These are phyloP conservation scores for Megacollybia platyphylla DNA, from an alignment of 1,284 basidiomycete genomes.

Conservation along the genomic window DNA sequence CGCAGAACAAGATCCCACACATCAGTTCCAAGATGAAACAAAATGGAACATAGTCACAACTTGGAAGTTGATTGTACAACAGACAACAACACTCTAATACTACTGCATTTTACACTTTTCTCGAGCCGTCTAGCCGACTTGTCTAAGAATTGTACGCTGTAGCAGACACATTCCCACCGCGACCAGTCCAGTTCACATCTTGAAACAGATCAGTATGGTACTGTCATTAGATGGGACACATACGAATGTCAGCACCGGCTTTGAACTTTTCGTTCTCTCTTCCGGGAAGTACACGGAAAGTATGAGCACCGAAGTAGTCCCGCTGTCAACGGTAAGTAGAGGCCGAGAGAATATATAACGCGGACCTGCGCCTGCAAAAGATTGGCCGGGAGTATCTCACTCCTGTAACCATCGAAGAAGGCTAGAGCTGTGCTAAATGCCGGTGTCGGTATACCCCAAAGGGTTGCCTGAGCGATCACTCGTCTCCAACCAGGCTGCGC, in stretches of 20 bases:
- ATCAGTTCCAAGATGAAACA: slow-evolving; percentile 16
- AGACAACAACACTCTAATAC: background rate
- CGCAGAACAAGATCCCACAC: slow-evolving; percentile 39
- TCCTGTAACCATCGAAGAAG: slow-evolving; percentile 98
- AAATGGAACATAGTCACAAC: background rate
- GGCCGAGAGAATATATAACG: slow-evolving; percentile 1
- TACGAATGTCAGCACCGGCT: slow-evolving; percentile 80
- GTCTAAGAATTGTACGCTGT: slow-evolving; percentile 82
- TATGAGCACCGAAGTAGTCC: slow-evolving; percentile 91
- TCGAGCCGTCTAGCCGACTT: background rate
- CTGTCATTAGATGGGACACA: slow-evolving; percentile 17
- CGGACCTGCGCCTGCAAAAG: slow-evolving; percentile 84
- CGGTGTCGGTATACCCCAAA: slow-evolving; percentile 96
- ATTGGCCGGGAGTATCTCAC: slow-evolving; percentile 88
- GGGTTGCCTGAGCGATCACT: slow-evolving; percentile 89
- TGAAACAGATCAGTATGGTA: background rate
- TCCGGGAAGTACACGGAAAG: slow-evolving; percentile 84
- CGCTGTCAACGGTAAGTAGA: slow-evolving; percentile 38
- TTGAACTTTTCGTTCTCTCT: slow-evolving; percentile 78
- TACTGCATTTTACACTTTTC: background rate
- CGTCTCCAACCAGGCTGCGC: slow-evolving; percentile 99
- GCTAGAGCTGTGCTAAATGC: slow-evolving; percentile 95
- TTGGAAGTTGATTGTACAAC: background rate
- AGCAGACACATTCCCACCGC: slow-evolving; percentile 88
- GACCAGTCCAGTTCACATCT: slow-evolving; percentile 90